A percentile compares a stretch with the other conserved stretches of the same genome.
Evolutionary conservation across 352 stramenopile species (phyloP).

Genomic region (Phytopythium helicoides): DNA sequence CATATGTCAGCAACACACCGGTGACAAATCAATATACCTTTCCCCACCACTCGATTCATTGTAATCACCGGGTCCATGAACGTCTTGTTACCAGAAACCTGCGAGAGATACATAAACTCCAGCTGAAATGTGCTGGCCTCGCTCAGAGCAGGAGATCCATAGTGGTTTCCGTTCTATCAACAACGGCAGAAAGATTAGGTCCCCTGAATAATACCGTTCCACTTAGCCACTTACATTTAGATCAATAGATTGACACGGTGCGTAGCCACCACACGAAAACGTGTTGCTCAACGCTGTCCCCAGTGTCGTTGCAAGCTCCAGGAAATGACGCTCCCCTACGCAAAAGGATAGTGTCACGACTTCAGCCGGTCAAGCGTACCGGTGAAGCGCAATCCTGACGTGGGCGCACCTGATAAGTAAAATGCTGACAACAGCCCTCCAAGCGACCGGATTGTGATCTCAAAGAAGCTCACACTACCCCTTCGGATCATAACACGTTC

Average conservation of each 20-base stretch:
- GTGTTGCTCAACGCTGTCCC: constrained; percentile 25
- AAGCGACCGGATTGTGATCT: constrained; percentile 58
- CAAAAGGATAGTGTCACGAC: too few relatives aligned
- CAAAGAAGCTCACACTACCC: constrained; percentile 53
- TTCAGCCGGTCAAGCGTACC: too few relatives aligned
- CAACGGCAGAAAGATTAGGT: neutral
- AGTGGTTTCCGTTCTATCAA: constrained; percentile 10
- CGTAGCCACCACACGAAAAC: constrained; percentile 31
- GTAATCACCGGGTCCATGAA: constrained; percentile 36
- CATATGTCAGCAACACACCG: neutral
- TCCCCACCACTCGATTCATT: constrained; percentile 39
- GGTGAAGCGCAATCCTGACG: too few relatives aligned
- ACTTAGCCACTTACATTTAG: constrained; percentile 39
- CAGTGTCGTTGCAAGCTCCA: constrained; percentile 36
- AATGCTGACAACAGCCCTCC: constrained; percentile 56
- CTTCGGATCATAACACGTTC: constrained; percentile 25
- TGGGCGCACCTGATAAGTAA: constrained; percentile 35
- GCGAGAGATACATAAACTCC: constrained; percentile 56
- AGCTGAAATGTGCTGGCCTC: constrained; percentile 61
- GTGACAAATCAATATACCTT: neutral
- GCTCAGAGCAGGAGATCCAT: constrained; percentile 29
- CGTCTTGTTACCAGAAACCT: constrained; percentile 26
- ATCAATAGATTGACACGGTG: constrained; percentile 39
- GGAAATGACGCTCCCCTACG: constrained; percentile 43
- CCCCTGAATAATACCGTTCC: too few relatives aligned